Evolutionary conservation across 768 basidiomycete genomes (phyloP).

Genomic region (Amanita polypyramis): DNA sequence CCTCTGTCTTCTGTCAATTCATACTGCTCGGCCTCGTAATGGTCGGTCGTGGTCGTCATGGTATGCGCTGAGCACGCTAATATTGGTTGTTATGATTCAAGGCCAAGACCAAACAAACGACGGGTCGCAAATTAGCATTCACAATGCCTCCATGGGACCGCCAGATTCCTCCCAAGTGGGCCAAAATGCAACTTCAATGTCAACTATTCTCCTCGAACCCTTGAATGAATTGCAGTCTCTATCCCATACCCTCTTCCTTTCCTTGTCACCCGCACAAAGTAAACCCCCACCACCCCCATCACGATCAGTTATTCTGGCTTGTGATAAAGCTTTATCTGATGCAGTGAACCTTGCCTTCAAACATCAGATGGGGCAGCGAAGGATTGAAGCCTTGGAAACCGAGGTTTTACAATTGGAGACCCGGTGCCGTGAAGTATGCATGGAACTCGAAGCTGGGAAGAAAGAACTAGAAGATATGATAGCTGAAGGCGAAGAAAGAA

Average conservation of each 20-base stretch:
- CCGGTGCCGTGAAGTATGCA: slow-evolving; percentile 60
- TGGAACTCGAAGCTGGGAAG: slow-evolving; percentile 54
- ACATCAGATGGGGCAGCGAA: slow-evolving; percentile 70
- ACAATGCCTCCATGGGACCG: neutral
- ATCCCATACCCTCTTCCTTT: slow-evolving; percentile 60
- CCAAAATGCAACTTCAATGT: slow-evolving; percentile 37
- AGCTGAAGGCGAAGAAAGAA: slow-evolving; percentile 64
- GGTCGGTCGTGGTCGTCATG: neutral
- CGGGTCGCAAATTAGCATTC: slow-evolving; percentile 6
- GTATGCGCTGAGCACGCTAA: neutral
- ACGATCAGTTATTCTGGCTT: slow-evolving; percentile 45
- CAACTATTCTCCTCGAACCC: slow-evolving; percentile 49
- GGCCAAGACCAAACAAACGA: slow-evolving; percentile 4
- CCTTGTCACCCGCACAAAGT: slow-evolving; percentile 56
- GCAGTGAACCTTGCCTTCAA: slow-evolving; percentile 55
- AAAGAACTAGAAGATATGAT: slow-evolving; percentile 60
- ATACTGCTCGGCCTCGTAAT: slow-evolving; percentile 27
- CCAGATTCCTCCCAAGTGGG: slow-evolving; percentile 5
- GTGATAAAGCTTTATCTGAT: slow-evolving; percentile 53
- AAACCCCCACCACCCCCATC: slow-evolving; percentile 56
- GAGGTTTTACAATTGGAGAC: slow-evolving; percentile 62
- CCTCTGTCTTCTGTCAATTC: slow-evolving; percentile 36
- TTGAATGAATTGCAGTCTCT: slow-evolving; percentile 52
- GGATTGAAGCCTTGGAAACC: slow-evolving; percentile 58
- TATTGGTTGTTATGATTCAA: neutral